These are phyloP conservation scores for Annulohypoxylon stygium DNA, from an alignment of 495 filamentous ascomycete species.

Conservation along the genomic window DNA sequence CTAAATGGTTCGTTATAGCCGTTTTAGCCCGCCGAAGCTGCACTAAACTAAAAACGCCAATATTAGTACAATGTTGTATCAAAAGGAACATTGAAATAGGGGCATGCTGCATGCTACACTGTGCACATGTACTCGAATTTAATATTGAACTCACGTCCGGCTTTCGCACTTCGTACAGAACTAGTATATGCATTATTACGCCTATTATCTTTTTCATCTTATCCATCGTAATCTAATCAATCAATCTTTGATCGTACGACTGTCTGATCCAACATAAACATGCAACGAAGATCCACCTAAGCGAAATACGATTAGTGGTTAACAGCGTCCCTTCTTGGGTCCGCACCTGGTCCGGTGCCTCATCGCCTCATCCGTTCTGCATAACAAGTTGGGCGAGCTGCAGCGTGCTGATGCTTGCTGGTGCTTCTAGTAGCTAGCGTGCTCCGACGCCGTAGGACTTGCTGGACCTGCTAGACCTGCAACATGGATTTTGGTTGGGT, in stretches of 20 bases:
- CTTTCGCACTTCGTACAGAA: slow-evolving; percentile 12
- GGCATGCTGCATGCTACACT: neutral
- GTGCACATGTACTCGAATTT: neutral
- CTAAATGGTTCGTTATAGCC: neutral
- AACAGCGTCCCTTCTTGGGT: slow-evolving; percentile 16
- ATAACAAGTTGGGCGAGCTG: slow-evolving; percentile 38
- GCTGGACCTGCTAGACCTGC: slow-evolving; percentile 14
- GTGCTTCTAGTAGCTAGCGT: slow-evolving; percentile 27
- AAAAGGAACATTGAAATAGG: neutral
- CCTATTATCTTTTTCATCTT: slow-evolving; percentile 45
- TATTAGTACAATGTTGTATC: slow-evolving; percentile 6
- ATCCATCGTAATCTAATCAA: slow-evolving; percentile 48
- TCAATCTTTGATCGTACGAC: slow-evolving; percentile 48
- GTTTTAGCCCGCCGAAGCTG: neutral
- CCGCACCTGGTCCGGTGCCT: neutral
- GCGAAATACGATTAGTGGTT: slow-evolving; percentile 30
- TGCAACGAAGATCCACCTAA: slow-evolving; percentile 31
- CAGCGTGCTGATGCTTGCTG: slow-evolving; percentile 27
- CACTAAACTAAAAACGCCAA: neutral
- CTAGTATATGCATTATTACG: slow-evolving; percentile 5
- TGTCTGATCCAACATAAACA: slow-evolving; percentile 27
- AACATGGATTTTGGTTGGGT: slow-evolving; percentile 23
- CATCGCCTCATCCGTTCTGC: slow-evolving; percentile 30
- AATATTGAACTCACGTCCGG: neutral
- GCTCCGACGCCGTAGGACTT: slow-evolving; percentile 22